Base-by-base conservation (phyloP, 768 basidiomycete species). In the Russula brevipes region DNA sequence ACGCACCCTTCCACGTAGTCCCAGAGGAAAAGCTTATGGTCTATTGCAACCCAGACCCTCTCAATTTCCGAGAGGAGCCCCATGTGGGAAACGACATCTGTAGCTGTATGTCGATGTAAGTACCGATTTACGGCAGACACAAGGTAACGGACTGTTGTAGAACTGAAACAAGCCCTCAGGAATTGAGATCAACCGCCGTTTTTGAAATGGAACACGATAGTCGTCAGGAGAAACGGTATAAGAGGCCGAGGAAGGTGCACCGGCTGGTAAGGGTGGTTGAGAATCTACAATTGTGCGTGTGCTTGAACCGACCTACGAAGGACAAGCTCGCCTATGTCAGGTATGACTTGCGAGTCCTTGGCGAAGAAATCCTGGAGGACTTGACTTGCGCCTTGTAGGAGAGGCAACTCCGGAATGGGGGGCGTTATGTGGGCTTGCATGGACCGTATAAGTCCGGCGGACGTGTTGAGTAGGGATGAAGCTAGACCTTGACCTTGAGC, bases 1-100 rank as follows among this genome's bases (percentile, higher is more conserved):
- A 46, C 88, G 60, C 68, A 96, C 95, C 94, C 92, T 68, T 96
- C 91, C 41, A 86, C 77, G 73, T 97, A 99, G 74, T 99, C 94
- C 97, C 97, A 98, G 30, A 99, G 78, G 70, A 97, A 91, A 39
- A 99, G 79, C 69, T 92, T 91, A 73, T 94, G 87, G 76, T 98
- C 94, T 61, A 96, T 89, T 10, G 92, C 89, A 66, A 98, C 89
- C 94, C 94, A 99, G 0, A 90, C 94, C 51, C 94, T 84, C 69
- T 96, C 93, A 65, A 98, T 91, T 69, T 95, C 91, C 31, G 94
- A 87, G 72, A 98, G 82, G 57, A 99, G 75, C 10, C 95, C 95
- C 88, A 97, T 89, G 70, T 90, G 87, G 17, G 89, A 85, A 31
- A 84, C 84, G 58, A 88, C 83, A 70, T 78, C 86, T 41, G 83